Evolutionary conservation across 495 filamentous ascomycete genomes (phyloP).

Genomic region (Margaritispora aquatica): DNA sequence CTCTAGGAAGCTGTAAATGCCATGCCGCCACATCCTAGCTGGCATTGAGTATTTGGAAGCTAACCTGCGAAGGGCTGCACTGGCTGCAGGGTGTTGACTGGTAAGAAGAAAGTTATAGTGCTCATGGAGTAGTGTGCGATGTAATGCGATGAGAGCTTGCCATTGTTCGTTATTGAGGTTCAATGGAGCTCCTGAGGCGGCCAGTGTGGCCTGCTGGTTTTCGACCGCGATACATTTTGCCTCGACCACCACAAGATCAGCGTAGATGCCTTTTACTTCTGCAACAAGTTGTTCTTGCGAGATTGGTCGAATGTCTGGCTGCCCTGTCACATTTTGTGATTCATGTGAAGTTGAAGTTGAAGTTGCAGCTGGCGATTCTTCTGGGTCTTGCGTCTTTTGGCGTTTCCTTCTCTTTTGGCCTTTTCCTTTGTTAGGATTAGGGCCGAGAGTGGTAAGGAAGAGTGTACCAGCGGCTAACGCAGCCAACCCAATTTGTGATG

Average conservation of each 20-base stretch:
- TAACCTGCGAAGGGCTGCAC: slow-evolving; percentile 46
- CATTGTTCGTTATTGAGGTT: slow-evolving; percentile 58
- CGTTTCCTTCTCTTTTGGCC: too few species aligned
- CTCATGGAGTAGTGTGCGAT: slow-evolving; percentile 67
- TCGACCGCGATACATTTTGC: slow-evolving; percentile 70
- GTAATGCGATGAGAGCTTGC: slow-evolving; percentile 66
- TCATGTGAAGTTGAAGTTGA: too few species aligned
- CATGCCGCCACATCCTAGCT: slow-evolving; percentile 78
- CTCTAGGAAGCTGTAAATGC: slow-evolving; percentile 74
- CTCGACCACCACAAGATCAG: slow-evolving; percentile 72
- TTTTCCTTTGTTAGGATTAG: too few species aligned
- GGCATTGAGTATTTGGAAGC: slow-evolving; percentile 74
- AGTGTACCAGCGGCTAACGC: too few species aligned
- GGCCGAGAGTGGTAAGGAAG: too few species aligned
- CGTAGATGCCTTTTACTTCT: slow-evolving; percentile 72
- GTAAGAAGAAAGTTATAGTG: slow-evolving; percentile 80
- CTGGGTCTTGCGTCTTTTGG: too few species aligned
- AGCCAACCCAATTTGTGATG: too few species aligned
- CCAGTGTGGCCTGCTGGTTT: slow-evolving; percentile 37
- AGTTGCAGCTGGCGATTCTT: too few species aligned
- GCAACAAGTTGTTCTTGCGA: slow-evolving; percentile 67
- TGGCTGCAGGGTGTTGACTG: slow-evolving; percentile 67
- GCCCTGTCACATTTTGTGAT: too few species aligned
- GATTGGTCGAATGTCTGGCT: slow-evolving; percentile 61
- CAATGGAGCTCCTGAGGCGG: slow-evolving; percentile 22